Evolutionary conservation across 331 rosid species (phyloP), one percentile per base, ranked within the genome.

Genomic region (Malus hybrid): DNA sequence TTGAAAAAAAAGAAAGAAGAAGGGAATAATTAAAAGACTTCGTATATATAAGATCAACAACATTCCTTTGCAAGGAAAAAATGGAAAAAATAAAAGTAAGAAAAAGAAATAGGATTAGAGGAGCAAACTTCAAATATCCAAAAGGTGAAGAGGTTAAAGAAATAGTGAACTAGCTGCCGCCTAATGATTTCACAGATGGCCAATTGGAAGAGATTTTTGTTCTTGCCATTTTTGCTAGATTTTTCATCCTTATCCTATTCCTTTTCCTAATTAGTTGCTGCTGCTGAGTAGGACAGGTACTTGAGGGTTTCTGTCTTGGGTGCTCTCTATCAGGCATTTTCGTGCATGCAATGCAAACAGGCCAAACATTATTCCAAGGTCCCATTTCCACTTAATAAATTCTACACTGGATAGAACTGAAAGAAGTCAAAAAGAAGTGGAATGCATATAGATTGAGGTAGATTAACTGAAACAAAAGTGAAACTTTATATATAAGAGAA

Each of bases 121-220:
- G 10, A 50, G 9, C n/a, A 36, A 59, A 32, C 48, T 61, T 27
- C 61, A 19, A 56, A 32, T 36, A 31, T 32, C 14, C 22, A 62
- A 57, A 67, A 3, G 44, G n/a, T 52, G 20, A 57, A 19, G 42
- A 66, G 22, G 39, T 36, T 55, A 42, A 57, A 42, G 31, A 33
- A 68, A 31, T 10, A 54, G 44, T 56, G 22, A n/a, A 83, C 67
- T 56, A 84, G 66, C 33, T 9, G 85, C 93, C 87, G 4, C 91
- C 96, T 61, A 90, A 55, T 52, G 85, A 54, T 69, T 88, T 83
- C 12, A 88, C 73, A 62, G 77, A 85, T n/a, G 90, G 85, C 96
- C 91, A 90, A 71, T 60, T 76, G 42, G 83, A 44, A 80, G 86
- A 29, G 13, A 27, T 15, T 22, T 46, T 46, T 77, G 79, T 86